These are phyloP conservation scores for Cyclotella cryptica DNA, from an alignment of 108 stramenopile species.

Conservation along the genomic window DNA sequence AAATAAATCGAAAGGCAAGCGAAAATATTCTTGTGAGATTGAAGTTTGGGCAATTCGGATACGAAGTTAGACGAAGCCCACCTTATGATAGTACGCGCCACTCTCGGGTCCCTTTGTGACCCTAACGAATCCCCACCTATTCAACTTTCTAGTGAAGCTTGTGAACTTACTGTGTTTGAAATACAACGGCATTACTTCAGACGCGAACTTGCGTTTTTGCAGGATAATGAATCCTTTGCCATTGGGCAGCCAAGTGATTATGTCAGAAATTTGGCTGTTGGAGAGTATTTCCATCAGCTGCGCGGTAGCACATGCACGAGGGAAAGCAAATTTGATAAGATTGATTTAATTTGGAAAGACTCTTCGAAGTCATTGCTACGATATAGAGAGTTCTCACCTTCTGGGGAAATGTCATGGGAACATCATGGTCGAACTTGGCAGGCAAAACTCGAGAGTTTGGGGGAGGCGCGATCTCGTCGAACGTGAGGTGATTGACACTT, in stretches of 20 bases:
- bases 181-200: conserved; percentile 60
- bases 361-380: neutral
- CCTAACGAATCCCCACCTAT: conserved; percentile 69
- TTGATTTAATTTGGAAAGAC: neutral
- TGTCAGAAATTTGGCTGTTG: conserved; percentile 54
- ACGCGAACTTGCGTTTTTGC: conserved; percentile 64
- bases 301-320: neutral
- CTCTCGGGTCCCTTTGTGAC: conserved; percentile 66
- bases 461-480: neutral
- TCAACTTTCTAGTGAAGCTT: conserved; percentile 65
- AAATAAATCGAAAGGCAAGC: too few relatives aligned
- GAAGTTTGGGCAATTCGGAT: neutral
- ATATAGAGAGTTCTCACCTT: conserved; percentile 18
- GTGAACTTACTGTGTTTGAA: conserved; percentile 66
- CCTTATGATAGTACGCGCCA: conserved; percentile 74
- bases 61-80: neutral
- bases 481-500: neutral
- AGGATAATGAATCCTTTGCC: conserved; percentile 68
- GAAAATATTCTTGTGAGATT: neutral
- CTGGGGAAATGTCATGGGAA: conserved; percentile 33
- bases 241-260: conserved; percentile 70
- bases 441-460: neutral
- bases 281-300: conserved; percentile 69
- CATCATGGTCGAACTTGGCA: neutral
- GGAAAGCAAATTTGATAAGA: neutral